Conservation (phyloP, 1,284 basidiomycete genomes). For the Trichosporon ovoides region DNA sequence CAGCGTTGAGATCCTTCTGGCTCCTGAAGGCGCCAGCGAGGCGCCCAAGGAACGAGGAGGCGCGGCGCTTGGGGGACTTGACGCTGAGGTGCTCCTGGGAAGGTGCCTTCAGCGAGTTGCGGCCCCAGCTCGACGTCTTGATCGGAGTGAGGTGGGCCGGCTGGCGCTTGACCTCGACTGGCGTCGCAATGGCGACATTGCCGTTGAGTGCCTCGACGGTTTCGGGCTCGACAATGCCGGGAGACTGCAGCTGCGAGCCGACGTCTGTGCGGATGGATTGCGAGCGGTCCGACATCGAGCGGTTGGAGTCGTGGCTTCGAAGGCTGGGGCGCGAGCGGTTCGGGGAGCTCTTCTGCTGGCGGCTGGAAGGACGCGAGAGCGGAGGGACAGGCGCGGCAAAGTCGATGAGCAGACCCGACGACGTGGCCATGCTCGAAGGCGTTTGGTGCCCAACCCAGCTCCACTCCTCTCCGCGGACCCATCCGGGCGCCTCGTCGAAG, state of each 20-base stretch:
- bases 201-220: background rate
- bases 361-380: background rate
- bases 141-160: background rate
- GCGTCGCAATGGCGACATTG: background rate
- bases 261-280: background rate
- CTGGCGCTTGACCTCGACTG: background rate
- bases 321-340: background rate
- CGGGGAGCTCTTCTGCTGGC: background rate
- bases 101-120: background rate
- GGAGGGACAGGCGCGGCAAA: conserved; percentile 17
- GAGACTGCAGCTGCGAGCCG: background rate
- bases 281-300: background rate
- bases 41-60: conserved; percentile 10
- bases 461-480: conserved; percentile 46
- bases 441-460: conserved; percentile 32
- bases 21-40: conserved; percentile 14
- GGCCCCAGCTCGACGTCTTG: background rate
- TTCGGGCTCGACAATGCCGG: background rate
- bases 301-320: background rate
- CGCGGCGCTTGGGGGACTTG: conserved; percentile 5
- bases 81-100: background rate
- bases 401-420: conserved; percentile 18
- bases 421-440: conserved; percentile 22
- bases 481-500: conserved; percentile 46
- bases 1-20: conserved; percentile 10